Evolutionary conservation across 2,329 filamentous ascomycete genomes (phyloP), one percentile per base, ranked within the genome.

Genomic region (Parascedosporium putredinis): DNA sequence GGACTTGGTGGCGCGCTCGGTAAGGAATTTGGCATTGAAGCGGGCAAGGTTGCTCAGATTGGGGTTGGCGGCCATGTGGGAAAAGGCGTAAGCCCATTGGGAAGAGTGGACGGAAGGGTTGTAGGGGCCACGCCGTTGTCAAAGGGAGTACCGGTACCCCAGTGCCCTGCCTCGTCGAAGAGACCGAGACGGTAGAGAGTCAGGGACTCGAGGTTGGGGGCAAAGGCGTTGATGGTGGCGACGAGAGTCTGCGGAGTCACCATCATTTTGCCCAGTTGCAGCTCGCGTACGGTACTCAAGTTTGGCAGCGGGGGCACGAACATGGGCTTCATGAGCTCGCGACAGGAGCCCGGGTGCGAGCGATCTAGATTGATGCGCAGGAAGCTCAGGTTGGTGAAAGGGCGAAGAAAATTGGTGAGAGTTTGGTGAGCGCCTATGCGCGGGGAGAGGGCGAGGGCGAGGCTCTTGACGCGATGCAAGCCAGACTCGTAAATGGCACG

Each of bases 321-420:
- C 38, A 45, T 24, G 10, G 36, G 8, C 14, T 43, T 9, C 29
- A 18, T 25, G 24, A 24, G 6, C 23, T 24, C 27, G 40, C 29
- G 12, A 6, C 25, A 47, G 25, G n/a, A 27, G 18, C n/a, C 12
- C 10, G 25, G 31, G 29, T 47, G 14, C 12, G 8, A 7, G 45
- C 48, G 40, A 42, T 50, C 42, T 18, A 50, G 31, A 20, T 50
- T 50, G 14, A 50, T 22, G 29, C 48, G 48, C 12, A 50, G 48
- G 23, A 34, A 43, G 12, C 38, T 33, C n/a, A 50, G 40, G 23
- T 36, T 43, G 20, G 18, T 29, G 31, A 38, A 38, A 14, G 36
- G 31, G 40, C 22, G 2, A 10, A 50, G 27, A 22, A 45, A 45
- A n/a, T 25, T 23, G 3, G 40, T 24, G 25, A 45, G 7, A 29